Percentiles rank a stretch among this genome's conserved stretches.
Conservation (phyloP, 75 land plant species). For the Selaginella moellendorffii region DNA sequence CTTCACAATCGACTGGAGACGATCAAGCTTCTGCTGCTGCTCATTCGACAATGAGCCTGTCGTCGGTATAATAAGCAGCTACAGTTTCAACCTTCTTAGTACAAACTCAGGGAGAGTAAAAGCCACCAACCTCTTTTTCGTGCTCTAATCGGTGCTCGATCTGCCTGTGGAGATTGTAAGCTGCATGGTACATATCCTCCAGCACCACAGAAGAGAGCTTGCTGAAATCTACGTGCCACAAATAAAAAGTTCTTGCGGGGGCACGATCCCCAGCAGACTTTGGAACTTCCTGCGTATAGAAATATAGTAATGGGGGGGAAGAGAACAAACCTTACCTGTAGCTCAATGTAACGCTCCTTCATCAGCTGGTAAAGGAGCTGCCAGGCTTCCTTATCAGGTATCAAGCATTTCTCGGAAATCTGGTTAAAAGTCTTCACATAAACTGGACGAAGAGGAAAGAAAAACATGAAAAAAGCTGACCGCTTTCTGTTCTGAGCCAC, state of each 20-base stretch:
- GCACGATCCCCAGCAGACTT: slow-evolving; percentile 31
- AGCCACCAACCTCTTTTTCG: slow-evolving; percentile 51
- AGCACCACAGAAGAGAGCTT: slow-evolving; percentile 29
- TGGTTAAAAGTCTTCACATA: too few relatives aligned
- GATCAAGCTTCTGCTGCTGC: slow-evolving; percentile 27
- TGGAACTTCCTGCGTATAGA: slow-evolving; percentile 30
- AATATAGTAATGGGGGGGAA: not conserved
- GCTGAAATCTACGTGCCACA: slow-evolving; percentile 68
- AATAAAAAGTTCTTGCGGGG: slow-evolving; percentile 26
- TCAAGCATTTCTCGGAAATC: slow-evolving; percentile 56
- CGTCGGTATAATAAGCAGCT: too few relatives aligned
- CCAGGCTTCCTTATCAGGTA: slow-evolving; percentile 44
- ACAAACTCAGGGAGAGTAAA: too few relatives aligned
- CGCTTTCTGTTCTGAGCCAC: slow-evolving; percentile 36
- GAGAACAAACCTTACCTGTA: slow-evolving; percentile 42
- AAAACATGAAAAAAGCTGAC: too few relatives aligned
- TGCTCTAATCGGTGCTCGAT: slow-evolving; percentile 41
- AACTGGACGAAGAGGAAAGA: too few relatives aligned
- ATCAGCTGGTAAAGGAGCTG: slow-evolving; percentile 52
- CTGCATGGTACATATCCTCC: slow-evolving; percentile 74
- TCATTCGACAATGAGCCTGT: slow-evolving; percentile 22
- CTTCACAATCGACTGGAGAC: slow-evolving; percentile 25
- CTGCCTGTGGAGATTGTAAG: slow-evolving; percentile 42
- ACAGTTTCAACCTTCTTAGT: too few relatives aligned
- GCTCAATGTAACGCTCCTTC: slow-evolving; percentile 52